These are phyloP conservation scores for Rhizopogon parksii DNA, from an alignment of 1,284 basidiomycete species.

Conservation along the genomic window DNA sequence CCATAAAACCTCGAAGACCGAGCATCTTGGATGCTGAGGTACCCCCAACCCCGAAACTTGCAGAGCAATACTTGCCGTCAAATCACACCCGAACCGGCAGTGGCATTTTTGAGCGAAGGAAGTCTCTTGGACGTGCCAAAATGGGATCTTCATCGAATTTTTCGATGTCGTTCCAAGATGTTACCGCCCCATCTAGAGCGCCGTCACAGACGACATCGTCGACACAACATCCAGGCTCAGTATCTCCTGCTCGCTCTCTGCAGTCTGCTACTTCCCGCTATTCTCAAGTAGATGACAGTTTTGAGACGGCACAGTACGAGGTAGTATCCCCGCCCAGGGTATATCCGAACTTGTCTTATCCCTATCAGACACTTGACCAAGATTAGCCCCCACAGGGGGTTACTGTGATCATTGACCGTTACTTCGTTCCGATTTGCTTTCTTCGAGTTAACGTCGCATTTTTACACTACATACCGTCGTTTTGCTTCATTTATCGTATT, in stretches of 20 bases:
- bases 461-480: neutral
- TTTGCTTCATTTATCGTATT: neutral
- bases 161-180: constrained; percentile 26
- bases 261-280: constrained; percentile 21
- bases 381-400: constrained; percentile 14
- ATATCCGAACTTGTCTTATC: constrained; percentile 29
- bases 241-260: constrained; percentile 26
- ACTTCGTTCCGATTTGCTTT: neutral
- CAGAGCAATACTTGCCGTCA: constrained; percentile 32
- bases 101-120: constrained; percentile 23
- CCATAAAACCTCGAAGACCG: constrained; percentile 32
- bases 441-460: neutral
- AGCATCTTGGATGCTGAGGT: constrained; percentile 35
- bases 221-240: constrained; percentile 20
- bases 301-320: constrained; percentile 25
- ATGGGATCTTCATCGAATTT: constrained; percentile 15
- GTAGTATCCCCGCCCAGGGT: constrained; percentile 17
- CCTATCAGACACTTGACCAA: constrained; percentile 36
- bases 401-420: neutral
- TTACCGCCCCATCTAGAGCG: constrained; percentile 4
- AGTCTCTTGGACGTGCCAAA: constrained; percentile 22
- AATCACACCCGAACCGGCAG: constrained; percentile 31
- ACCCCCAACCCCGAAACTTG: constrained; percentile 37
- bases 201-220: constrained; percentile 7
- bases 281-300: constrained; percentile 27